Base-by-base conservation (phyloP, 371 early-diverging fungal species). In the Mucor ambiguus region DNA sequence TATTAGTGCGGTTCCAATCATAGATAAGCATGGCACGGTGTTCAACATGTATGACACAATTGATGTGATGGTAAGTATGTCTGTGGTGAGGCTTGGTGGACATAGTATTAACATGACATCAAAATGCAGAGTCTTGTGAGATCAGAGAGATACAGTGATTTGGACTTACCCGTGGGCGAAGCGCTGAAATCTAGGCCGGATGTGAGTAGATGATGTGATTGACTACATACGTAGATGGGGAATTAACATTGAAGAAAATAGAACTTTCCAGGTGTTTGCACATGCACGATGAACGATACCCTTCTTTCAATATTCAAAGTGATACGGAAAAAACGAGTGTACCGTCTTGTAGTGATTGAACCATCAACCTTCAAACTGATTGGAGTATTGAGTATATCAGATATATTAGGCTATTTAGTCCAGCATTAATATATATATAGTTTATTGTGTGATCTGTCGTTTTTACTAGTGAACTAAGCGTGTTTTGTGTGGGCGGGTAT, bases 41-140 rank as follows among this genome's bases (percentile, higher is more conserved):
- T 67, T 96, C 38, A 94, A 96, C 68, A 92, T 95, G 33, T 95
- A 93, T 75, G 95, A 93, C 73, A 91, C 93, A 56, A 90, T 91
- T 14, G 96, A 96, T 77, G 90, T 95, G 8, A 86, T 95, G 84
- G 89, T 94, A 79, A 60, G 80, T 32, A 5, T 38, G 5, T 32
- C 12, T 29, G 2, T 14, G 33, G 33, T 3, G 52, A 29, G 52
- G 29, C 24, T 11, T 29, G 12, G 12, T 7, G 9, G 33, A 11
- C 30, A 24, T 32, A n/a, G 14, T 29, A 20, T 32, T 58, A 12
- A 35, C 24, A 26, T 32, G 43, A 32, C 9, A 3, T 29, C 6
- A n/a, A 29, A 26, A 29, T 30, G 20, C 52, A 76, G 77, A 74
- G 74, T 37, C 60, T 74, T 28, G 71, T 71, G 41, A 63, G 59